Conservation (phyloP, 352 stramenopile genomes). For the Albugo candida region DNA sequence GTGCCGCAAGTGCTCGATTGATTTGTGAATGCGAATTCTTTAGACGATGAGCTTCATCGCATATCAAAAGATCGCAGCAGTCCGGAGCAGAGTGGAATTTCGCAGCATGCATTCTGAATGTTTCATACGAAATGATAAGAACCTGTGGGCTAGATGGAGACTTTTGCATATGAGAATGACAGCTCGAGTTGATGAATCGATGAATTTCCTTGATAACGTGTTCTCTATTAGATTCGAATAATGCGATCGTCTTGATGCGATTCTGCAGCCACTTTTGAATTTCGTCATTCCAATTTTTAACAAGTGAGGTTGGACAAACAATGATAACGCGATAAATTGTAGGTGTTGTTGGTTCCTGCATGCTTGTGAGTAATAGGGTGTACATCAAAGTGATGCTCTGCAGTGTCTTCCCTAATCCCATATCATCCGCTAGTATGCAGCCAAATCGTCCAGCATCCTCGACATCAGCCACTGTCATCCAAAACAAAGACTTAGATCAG, state of each 20-base stretch:
- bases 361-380: slow-evolving; percentile 49
- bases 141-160: slow-evolving; percentile 19
- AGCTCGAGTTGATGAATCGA: slow-evolving; percentile 67
- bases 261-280: slow-evolving; percentile 79
- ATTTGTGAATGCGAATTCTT: slow-evolving; percentile 96
- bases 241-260: slow-evolving; percentile 58
- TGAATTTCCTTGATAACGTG: slow-evolving; percentile 68
- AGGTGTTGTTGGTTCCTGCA: slow-evolving; percentile 12
- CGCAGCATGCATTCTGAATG: slow-evolving; percentile 84
- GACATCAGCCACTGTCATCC: slow-evolving; percentile 26
- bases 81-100: slow-evolving; percentile 73
- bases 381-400: slow-evolving; percentile 80
- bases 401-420: slow-evolving; percentile 75
- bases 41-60: slow-evolving; percentile 96
- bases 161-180: slow-evolving; percentile 18
- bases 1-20: slow-evolving; percentile 48
- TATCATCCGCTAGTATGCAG: slow-evolving; percentile 77
- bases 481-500: neutral
- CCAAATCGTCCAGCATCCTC: slow-evolving; percentile 53
- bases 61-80: slow-evolving; percentile 93
- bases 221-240: slow-evolving; percentile 67
- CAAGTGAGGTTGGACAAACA: slow-evolving; percentile 67
- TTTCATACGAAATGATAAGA: slow-evolving; percentile 82
- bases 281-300: slow-evolving; percentile 83
- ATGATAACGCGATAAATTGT: slow-evolving; percentile 58